A percentile compares a stretch with the other conserved stretches of the same genome.
These are phyloP conservation scores for Didymellaceae sp. DNA, from an alignment of 2,329 filamentous ascomycete genomes.

Conservation along the genomic window DNA sequence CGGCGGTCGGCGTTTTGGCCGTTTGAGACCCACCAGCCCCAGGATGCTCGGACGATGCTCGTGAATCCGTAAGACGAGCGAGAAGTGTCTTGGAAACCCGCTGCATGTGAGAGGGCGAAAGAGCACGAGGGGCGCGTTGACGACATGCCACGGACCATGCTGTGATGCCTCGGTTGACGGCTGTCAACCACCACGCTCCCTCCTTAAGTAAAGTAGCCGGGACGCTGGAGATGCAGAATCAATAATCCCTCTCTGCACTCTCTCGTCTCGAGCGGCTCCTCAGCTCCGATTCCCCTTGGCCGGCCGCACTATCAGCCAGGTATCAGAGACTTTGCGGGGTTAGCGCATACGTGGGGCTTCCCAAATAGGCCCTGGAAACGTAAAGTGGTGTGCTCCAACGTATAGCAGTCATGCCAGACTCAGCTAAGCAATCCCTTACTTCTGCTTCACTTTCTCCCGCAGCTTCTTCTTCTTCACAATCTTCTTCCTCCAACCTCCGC, in stretches of 20 bases:
- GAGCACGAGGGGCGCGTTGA: slow-evolving; percentile 17
- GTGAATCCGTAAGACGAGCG: slow-evolving; percentile 6
- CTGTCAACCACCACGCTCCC: slow-evolving; percentile 14
- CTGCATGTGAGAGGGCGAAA: slow-evolving; percentile 33
- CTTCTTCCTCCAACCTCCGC: slow-evolving; percentile 46
- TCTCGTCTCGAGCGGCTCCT: slow-evolving; percentile 17
- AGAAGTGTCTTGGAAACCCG: slow-evolving; percentile 9
- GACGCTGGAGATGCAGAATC: slow-evolving; percentile 8
- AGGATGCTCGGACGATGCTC: slow-evolving; percentile 12
- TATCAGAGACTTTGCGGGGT: slow-evolving; percentile 41
- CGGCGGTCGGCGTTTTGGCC: slow-evolving; percentile 20
- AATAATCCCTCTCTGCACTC: slow-evolving; percentile 6
- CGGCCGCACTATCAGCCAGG: slow-evolving; percentile 16
- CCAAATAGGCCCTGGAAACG: slow-evolving; percentile 32
- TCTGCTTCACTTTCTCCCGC: slow-evolving; percentile 15
- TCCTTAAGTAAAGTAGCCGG: slow-evolving; percentile 25
- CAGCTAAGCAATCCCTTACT: slow-evolving; percentile 23
- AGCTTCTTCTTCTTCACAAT: slow-evolving; percentile 23
- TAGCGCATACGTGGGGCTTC: slow-evolving; percentile 28
- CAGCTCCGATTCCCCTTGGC: slow-evolving; percentile 30
- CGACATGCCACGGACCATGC: slow-evolving; percentile 26
- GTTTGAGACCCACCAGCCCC: slow-evolving; percentile 25
- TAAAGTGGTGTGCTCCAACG: slow-evolving; percentile 26
- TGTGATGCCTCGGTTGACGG: slow-evolving; percentile 35
- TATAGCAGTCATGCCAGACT: slow-evolving; percentile 33